These are phyloP conservation scores for Mortierella sp. DNA, from an alignment of 371 early-diverging fungal species.

Conservation along the genomic window DNA sequence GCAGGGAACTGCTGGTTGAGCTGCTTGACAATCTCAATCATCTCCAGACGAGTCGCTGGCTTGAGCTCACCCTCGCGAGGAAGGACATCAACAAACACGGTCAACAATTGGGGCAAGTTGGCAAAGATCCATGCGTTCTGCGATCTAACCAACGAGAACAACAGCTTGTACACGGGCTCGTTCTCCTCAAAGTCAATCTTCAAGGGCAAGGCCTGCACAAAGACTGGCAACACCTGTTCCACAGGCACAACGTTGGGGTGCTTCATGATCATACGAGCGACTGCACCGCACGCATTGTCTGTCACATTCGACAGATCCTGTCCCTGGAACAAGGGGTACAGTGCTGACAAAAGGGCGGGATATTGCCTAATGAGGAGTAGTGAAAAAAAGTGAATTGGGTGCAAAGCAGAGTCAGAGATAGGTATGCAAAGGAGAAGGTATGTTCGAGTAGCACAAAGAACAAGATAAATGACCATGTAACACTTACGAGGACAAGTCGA, in stretches of 20 bases:
- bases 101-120: conserved; percentile 20
- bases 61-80: conserved; percentile 59
- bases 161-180: conserved; percentile 78
- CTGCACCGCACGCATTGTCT: conserved; percentile 93
- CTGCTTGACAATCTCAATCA: conserved; percentile 66
- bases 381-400: not conserved
- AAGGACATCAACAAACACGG: conserved; percentile 22
- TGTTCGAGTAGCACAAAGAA: not conserved
- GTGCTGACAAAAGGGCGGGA: conserved; percentile 72
- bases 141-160: conserved; percentile 72
- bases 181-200: conserved; percentile 88
- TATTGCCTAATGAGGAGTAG: conserved; percentile 67
- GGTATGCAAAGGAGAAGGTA: not conserved
- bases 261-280: conserved; percentile 81
- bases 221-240: conserved; percentile 75
- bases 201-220: conserved; percentile 78
- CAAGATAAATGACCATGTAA: not conserved
- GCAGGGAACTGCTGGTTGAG: conserved; percentile 32
- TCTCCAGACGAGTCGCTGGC: conserved; percentile 62
- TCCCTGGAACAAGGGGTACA: conserved; percentile 79
- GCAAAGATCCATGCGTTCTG: conserved; percentile 66
- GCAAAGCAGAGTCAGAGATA: not conserved
- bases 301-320: conserved; percentile 74
- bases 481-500: conserved; percentile 75
- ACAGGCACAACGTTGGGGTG: conserved; percentile 80